These are phyloP conservation scores for Articulospora tetracladia DNA, from an alignment of 495 filamentous ascomycete genomes.

Conservation along the genomic window DNA sequence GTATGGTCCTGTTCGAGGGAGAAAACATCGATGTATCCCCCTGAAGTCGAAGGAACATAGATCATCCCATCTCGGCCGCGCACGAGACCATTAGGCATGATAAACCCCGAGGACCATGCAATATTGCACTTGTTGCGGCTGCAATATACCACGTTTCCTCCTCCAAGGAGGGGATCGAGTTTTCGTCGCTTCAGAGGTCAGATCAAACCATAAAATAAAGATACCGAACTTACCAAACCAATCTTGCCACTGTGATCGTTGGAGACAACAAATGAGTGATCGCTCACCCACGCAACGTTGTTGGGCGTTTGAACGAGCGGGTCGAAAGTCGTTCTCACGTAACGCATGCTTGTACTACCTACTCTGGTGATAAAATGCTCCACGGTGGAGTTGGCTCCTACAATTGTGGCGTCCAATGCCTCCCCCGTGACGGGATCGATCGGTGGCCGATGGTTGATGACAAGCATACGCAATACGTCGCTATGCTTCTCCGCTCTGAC, in stretches of 20 bases:
- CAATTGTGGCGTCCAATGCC: slow-evolving; percentile 23
- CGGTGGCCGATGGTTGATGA: slow-evolving; percentile 38
- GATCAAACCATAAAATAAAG: not conserved
- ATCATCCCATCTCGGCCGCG: slow-evolving; percentile 27
- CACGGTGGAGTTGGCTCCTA: slow-evolving; percentile 37
- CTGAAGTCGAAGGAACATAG: slow-evolving; percentile 30
- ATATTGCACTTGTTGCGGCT: slow-evolving; percentile 16
- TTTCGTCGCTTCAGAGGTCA: slow-evolving; percentile 18
- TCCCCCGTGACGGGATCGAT: slow-evolving; percentile 31
- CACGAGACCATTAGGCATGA: slow-evolving; percentile 33
- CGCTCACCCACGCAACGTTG: slow-evolving; percentile 28
- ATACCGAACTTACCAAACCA: slow-evolving; percentile 22
- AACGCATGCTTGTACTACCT: slow-evolving; percentile 16
- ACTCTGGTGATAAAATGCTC: slow-evolving; percentile 29
- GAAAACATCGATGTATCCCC: slow-evolving; percentile 28
- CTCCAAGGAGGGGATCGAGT: slow-evolving; percentile 24
- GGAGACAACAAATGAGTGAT: slow-evolving; percentile 29
- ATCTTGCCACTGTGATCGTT: slow-evolving; percentile 33
- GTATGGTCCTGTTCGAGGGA: slow-evolving; percentile 17
- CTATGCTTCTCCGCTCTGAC: slow-evolving; percentile 13
- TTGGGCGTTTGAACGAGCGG: slow-evolving; percentile 34
- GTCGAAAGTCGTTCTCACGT: slow-evolving; percentile 30
- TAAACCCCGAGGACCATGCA: slow-evolving; percentile 19
- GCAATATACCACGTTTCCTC: slow-evolving; percentile 30
- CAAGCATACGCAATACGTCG: slow-evolving; percentile 28